Percentiles rank a stretch among this genome's conserved stretches.
phyloP scores from a whole-genome alignment of 345 rosid genomes.

The Raphanus sativus region DNA sequence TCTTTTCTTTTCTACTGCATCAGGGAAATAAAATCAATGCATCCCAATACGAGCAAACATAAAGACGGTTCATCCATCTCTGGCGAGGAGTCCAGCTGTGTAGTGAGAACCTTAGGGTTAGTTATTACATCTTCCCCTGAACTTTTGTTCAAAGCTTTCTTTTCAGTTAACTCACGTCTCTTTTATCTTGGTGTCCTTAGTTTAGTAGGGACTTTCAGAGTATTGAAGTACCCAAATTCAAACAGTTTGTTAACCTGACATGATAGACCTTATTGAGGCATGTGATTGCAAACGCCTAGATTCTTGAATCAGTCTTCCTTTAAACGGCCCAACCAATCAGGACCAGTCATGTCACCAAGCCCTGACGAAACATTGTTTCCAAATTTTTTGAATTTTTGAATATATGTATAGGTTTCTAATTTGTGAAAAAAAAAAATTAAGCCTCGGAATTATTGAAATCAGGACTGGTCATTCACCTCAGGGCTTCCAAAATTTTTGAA shows the following conservation, averaged over 20 bases:
- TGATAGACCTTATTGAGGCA: constrained; percentile 1
- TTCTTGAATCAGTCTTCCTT: constrained; percentile 23
- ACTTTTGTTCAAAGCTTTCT: background rate
- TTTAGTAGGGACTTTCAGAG: background rate
- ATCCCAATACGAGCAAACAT: background rate
- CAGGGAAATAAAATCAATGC: constrained; percentile 9
- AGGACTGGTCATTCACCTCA: no score
- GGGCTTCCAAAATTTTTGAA: no score
- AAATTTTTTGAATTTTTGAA: no score
- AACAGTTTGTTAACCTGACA: constrained; percentile 5
- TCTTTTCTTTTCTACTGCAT: background rate
- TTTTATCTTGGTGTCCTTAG: constrained; percentile 8
- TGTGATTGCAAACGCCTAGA: constrained; percentile 26
- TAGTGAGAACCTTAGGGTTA: constrained; percentile 17
- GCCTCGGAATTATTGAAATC: no score
- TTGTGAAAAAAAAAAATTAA: no score
- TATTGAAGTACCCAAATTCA: constrained; percentile 9
- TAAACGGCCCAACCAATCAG: background rate
- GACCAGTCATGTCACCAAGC: no score
- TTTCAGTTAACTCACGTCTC: background rate
- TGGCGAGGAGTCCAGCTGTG: constrained; percentile 3
- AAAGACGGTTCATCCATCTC: constrained; percentile 7
- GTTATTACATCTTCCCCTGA: constrained; percentile 1
- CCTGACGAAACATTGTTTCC: no score
- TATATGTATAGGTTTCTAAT: no score